Evolutionary conservation across 2,329 filamentous ascomycete species (phyloP), one percentile per base, ranked within the genome.

Genomic region (Exophiala spinifera): DNA sequence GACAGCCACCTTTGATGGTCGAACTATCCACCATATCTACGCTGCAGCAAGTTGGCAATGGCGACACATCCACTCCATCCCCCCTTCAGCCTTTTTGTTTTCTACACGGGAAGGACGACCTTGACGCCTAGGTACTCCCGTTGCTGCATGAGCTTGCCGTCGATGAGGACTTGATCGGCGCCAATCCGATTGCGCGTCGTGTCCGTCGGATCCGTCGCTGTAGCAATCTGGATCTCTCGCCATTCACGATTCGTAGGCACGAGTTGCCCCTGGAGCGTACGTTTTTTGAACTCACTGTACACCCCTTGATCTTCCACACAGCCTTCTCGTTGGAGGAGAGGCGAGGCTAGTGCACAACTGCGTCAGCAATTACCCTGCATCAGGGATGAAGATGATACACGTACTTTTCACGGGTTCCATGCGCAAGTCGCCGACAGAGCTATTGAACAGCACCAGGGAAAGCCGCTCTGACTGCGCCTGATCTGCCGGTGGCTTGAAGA

Each of bases 221-320:
- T 76, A 1, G 73, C 64, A 42, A 78, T 76, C 61, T 78, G 74
- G 23, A 77, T 76, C 63, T 79, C 76, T n/a, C 76, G 70, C 75
- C 74, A 79, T 58, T 78, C 67, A 1, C 66, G 62, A 56, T 76
- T 76, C 10, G 73, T 77, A 0, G 75, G 76, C 15, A 77, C 74
- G 5, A 72, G 67, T 19, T 70, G 60, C 4, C 73, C 75, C 37
- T 70, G 56, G 1, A 66, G 65, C 0, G 71, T 77, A 15, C 72
- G 69, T 15, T 65, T 68, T 63, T 74, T 75, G 65, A 76, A 78
- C 42, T 76, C 73, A 34, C 69, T 71, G 63, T 75, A 78, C 3
- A 77, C 70, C 1, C 74, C 75, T 59, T 77, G 74, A 3, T 72
- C 68, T 25, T 71, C 62, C 23, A 77, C 66, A 15, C 72, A 77